A percentile compares a stretch with the other conserved stretches of the same genome.
Evolutionary conservation across 169 alveolate species (phyloP).

Genomic region (Neospora caninum): DNA sequence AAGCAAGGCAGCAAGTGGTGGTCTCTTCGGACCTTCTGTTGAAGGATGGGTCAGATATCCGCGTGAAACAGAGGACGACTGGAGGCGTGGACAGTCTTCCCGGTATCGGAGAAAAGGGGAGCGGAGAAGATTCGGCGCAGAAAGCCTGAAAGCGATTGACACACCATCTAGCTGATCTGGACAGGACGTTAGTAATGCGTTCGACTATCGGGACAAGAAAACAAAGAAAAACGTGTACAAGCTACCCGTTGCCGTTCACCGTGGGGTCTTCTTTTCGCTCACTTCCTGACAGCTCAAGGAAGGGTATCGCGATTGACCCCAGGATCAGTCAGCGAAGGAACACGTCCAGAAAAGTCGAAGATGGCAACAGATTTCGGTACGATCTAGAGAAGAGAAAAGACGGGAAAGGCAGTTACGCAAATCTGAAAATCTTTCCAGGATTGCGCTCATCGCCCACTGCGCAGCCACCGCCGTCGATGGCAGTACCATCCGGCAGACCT

Average conservation of each 20-base stretch:
- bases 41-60: no score
- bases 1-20: no score
- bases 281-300: neutral
- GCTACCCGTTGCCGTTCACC: neutral
- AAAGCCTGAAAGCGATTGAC: neutral
- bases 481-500: neutral
- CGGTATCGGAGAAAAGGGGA: neutral
- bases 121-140: neutral
- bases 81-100: no score
- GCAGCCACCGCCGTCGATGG: neutral
- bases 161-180: neutral
- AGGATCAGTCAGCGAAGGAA: no score
- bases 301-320: neutral
- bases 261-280: slow-evolving; percentile 6
- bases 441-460: neutral
- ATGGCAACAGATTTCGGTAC: no score
- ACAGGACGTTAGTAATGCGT: neutral
- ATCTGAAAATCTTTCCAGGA: no score
- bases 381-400: no score
- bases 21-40: no score
- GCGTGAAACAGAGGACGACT: no score
- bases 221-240: neutral
- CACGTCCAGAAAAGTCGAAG: no score
- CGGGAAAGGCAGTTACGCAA: no score
- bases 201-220: neutral